Evolutionary conservation across 805 yeast species (phyloP), one percentile per base, ranked within the genome.

Genomic region (Candida loeiensis): DNA sequence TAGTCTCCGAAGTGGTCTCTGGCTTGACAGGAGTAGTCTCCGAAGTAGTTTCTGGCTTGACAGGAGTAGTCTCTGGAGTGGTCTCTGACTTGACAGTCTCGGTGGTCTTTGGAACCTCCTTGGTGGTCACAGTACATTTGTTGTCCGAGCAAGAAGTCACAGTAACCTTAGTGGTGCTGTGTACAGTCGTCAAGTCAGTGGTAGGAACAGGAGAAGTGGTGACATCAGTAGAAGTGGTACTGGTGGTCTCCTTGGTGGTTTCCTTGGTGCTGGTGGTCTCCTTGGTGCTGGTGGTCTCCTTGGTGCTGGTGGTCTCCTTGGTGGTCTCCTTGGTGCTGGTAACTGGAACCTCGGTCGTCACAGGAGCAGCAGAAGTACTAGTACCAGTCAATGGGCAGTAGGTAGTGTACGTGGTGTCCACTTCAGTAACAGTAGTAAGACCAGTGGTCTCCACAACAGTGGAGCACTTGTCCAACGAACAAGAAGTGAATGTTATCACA

Each of bases 401-500:
- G 4, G 48, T 45, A 22, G 44, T 39, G 26, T 41, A 45, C 18
- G 34, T 37, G n/a, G 45, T 45, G 24, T 39, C 41, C 9, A 34
- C 22, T 6, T 43, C 41, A 19, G 54, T 53, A 26, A 42, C 47
- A 16, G 47, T 44, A 21, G 48, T 46, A 17, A 50, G 45, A 36
- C 71, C 71, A 39, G 67, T 57, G 39, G 72, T 65, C 27, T 55
- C 53, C 13, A 64, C 49, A 33, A 45, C 54, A 16, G 36, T 34
- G 5, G 48, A 26, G 48, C 73, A 67, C 41, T 48, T 58, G 50
- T 64, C 35, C 39, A 59, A 58, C 4, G 53, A 40, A 46, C 73
- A 67, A n/a, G 70, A 61, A 26, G 73, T 64, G 39, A 61, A 49
- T n/a, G 68, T 62, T 8, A 64, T 35, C 12, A 58, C 57, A 13